Percentiles rank a stretch among this genome's conserved stretches.
phyloP scores from a whole-genome alignment of 2,329 filamentous ascomycete species.

The Fusarium pseudograminearum region DNA sequence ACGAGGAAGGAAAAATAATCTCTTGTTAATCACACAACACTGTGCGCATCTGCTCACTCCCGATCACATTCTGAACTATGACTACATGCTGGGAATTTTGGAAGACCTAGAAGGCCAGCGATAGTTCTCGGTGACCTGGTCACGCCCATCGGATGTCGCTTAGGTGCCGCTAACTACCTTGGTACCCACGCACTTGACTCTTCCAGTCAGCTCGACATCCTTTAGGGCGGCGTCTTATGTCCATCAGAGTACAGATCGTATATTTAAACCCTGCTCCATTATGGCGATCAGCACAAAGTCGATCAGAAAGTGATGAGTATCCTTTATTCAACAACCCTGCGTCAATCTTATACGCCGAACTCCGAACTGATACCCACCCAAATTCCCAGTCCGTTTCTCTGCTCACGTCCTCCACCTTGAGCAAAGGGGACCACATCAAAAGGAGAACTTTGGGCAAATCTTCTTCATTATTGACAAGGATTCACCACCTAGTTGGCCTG shows the following conservation, averaged over 20 bases:
- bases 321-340: background rate
- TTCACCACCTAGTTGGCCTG: background rate
- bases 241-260: rapidly evolving
- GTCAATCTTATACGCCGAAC: background rate
- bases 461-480: background rate
- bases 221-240: background rate
- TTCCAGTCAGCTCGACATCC: background rate
- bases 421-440: background rate
- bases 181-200: background rate
- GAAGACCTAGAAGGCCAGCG: rapidly evolving
- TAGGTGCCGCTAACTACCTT: background rate
- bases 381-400: background rate
- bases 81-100: background rate
- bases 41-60: no score
- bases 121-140: background rate
- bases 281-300: background rate
- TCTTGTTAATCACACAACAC: background rate
- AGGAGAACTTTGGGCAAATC: background rate
- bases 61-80: rapidly evolving
- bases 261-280: background rate
- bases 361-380: background rate
- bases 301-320: background rate
- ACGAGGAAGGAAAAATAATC: no score
- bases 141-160: background rate
- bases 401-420: background rate